Conservation (phyloP, 2,329 filamentous ascomycete genomes). For the Colletotrichum tabaci region DNA sequence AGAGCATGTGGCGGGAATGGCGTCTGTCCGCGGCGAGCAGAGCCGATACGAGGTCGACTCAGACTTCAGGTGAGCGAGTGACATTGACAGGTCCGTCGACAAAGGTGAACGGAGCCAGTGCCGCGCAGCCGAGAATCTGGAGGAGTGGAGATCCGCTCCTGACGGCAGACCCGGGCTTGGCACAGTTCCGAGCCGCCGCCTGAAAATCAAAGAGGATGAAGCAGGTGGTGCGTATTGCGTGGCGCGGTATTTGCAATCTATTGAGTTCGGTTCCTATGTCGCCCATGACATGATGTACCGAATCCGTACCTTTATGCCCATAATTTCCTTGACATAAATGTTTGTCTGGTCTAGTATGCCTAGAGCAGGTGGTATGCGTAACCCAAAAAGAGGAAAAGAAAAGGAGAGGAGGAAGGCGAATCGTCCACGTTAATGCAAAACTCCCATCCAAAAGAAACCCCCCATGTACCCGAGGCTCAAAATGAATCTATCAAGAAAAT, state of each 20-base stretch:
- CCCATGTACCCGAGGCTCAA: slow-evolving; percentile 13
- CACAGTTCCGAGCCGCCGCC: slow-evolving; percentile 12
- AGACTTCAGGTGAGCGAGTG: slow-evolving; percentile 24
- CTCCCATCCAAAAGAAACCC: neutral
- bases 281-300: neutral
- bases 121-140: neutral
- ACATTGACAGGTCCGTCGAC: slow-evolving; percentile 17
- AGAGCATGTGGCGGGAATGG: neutral
- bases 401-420: neutral
- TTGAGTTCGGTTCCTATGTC: neutral
- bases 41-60: slow-evolving; percentile 23
- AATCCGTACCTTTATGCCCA: neutral
- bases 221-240: neutral
- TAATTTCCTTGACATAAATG: neutral
- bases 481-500: neutral
- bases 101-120: neutral
- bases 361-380: neutral
- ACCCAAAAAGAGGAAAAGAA: slow-evolving; percentile 1
- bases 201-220: neutral
- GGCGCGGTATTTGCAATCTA: slow-evolving; percentile 27
- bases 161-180: slow-evolving; percentile 11
- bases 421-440: slow-evolving; percentile 16
- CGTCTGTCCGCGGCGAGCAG: slow-evolving; percentile 1
- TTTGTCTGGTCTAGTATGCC: slow-evolving; percentile 10
- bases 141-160: neutral